Base-by-base conservation (phyloP, 2,329 filamentous ascomycete genomes). In the Didymella pinodella region DNA sequence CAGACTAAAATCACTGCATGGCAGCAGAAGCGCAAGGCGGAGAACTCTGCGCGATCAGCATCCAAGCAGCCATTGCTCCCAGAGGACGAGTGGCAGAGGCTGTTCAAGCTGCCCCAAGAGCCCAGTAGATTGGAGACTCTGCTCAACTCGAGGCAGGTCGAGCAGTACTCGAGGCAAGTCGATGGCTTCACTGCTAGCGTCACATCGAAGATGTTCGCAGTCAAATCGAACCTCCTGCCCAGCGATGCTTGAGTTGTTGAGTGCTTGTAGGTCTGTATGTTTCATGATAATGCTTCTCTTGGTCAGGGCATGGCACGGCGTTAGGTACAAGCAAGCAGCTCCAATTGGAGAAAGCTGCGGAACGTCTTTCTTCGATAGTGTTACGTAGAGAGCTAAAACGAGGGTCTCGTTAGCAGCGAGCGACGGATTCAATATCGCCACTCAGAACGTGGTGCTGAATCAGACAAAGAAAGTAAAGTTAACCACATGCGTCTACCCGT, bases 91-190 rank as follows among this genome's bases (percentile, higher is more conserved):
- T 99, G 93, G 93, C 92, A 96, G 82, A 90, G 92, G 77, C 85
- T 98, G 71, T 99, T 98, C 87, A 99, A 99, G 87, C 86, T 99
- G 68, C 95, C 95, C 26, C 89, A 92, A 77, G 94, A 98, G 83
- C 94, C 95, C 56, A 96, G 90, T 81, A 85, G 94, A 67, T 83
- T 98, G 69, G 94, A 98, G 83, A 92, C 90, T 66, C 91, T 99
- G 86, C 84, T 99, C 75, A 96, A 97, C 78, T 93, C 91, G 64
- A 88, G 93, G 80, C 95, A 99, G 83, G 93, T 97, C 54, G 93
- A 98, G 82, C 94, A 98, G 82, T 99, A 98, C 82, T 92, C 93
- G 75, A 90, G 93, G 82, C 95, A 98, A 83, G 91, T 98, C 58
- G 95, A 99, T 79, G 92, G 92, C 38, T 98, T 98, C 80, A 94